A percentile compares a stretch with the other conserved stretches of the same genome.
phyloP scores from a whole-genome alignment of 306 rosid genomes.

The Begonia fuchsioides region DNA sequence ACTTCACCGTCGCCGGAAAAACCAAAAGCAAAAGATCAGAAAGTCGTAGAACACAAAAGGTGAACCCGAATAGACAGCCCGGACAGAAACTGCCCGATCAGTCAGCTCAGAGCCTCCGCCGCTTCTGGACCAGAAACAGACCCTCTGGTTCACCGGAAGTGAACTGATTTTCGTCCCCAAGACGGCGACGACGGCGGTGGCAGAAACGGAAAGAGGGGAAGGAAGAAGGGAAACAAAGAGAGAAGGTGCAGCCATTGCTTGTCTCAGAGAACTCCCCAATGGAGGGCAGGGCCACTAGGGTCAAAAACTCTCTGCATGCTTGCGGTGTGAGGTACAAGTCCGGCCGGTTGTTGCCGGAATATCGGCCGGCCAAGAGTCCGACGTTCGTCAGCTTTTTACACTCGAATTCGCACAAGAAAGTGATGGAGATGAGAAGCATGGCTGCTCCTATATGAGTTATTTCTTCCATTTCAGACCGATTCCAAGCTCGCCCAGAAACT shows the following conservation, averaged over 20 bases:
- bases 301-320: conserved; percentile 60
- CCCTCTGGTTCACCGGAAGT: conserved; percentile 49
- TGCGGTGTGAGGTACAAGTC: conserved; percentile 69
- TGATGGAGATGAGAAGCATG: conserved; percentile 57
- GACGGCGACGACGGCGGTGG: conserved; percentile 9
- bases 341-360: conserved; percentile 51
- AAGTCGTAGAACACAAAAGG: conserved; percentile 28
- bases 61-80: conserved; percentile 17
- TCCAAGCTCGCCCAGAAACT: too few relatives aligned
- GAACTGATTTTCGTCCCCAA: conserved; percentile 30
- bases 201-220: conserved; percentile 5
- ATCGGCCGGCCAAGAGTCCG: conserved; percentile 64
- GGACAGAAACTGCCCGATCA: conserved; percentile 17
- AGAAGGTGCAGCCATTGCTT: conserved; percentile 54
- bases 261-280: conserved; percentile 62
- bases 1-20: conserved; percentile 38
- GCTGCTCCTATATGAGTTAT: conserved; percentile 13
- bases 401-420: conserved; percentile 64
- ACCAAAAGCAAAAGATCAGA: conserved; percentile 61
- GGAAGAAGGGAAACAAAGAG: conserved; percentile 12
- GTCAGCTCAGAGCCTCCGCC: conserved; percentile 32
- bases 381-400: conserved; percentile 54
- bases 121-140: conserved; percentile 29
- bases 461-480: conserved; percentile 8
- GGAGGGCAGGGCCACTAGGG: conserved; percentile 75